Percentiles rank a stretch among this genome's conserved stretches.
phyloP scores from a whole-genome alignment of 2,329 filamentous ascomycete genomes.

The Hortaea werneckii region DNA sequence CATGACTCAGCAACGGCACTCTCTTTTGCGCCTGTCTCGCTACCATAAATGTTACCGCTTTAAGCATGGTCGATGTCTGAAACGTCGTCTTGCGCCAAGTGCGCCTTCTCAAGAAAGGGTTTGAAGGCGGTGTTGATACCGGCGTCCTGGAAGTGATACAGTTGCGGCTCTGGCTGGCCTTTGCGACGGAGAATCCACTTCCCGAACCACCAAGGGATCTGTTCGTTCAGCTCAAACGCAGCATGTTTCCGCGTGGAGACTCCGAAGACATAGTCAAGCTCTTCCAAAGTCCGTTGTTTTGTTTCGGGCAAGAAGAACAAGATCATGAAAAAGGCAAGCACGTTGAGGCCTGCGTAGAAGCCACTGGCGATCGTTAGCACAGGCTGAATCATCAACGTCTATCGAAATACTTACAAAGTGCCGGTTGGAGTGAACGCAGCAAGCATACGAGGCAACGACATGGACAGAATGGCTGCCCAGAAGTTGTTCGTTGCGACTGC shows the following conservation, averaged over 20 bases:
- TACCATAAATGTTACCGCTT: too few species aligned
- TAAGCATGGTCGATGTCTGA: too few species aligned
- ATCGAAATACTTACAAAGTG: slow-evolving; percentile 53
- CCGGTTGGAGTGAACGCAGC: slow-evolving; percentile 40
- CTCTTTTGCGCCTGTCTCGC: too few species aligned
- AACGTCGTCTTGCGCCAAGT: not conserved
- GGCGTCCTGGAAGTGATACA: slow-evolving; percentile 16
- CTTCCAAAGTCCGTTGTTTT: slow-evolving; percentile 40
- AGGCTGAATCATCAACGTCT: slow-evolving; percentile 43
- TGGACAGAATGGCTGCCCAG: slow-evolving; percentile 41
- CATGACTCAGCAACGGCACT: too few species aligned
- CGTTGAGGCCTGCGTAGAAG: slow-evolving; percentile 50
- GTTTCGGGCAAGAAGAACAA: slow-evolving; percentile 42
- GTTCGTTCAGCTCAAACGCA: slow-evolving; percentile 25
- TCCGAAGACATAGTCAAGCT: slow-evolving; percentile 43
- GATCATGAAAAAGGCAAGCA: slow-evolving; percentile 53
- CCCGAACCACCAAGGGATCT: slow-evolving; percentile 38
- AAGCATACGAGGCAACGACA: slow-evolving; percentile 41
- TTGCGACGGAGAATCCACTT: slow-evolving; percentile 8
- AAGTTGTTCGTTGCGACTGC: slow-evolving; percentile 45
- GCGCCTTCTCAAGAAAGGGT: not conserved
- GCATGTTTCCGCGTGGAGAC: slow-evolving; percentile 35
- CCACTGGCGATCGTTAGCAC: slow-evolving; percentile 39
- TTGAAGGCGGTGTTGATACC: not conserved
- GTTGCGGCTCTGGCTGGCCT: slow-evolving; percentile 10